phyloP scores from a whole-genome alignment of 257 asterid genomes.

The Penstemon davidsonii region DNA sequence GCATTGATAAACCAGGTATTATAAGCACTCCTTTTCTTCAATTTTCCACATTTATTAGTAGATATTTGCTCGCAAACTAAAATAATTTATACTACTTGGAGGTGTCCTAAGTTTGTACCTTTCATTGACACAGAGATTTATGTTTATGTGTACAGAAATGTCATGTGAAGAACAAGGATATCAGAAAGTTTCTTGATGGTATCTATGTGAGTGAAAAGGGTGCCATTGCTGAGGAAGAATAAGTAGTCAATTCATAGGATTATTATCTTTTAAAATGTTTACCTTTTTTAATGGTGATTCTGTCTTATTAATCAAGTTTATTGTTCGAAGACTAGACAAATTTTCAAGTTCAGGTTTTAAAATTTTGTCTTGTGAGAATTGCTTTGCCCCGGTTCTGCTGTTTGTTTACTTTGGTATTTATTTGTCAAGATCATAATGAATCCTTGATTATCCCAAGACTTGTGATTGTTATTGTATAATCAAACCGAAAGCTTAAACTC shows the following conservation, averaged over 20 bases:
- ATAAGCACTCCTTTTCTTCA: not conserved
- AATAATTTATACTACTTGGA: not conserved
- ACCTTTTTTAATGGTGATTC: constrained; percentile 20
- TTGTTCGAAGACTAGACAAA: constrained; percentile 18
- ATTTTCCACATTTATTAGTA: not conserved
- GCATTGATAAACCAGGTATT: constrained; percentile 75
- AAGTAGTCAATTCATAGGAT: constrained; percentile 22
- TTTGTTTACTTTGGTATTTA: no score
- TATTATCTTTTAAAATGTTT: not conserved
- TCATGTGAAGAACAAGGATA: constrained; percentile 86
- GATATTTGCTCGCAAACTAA: not conserved
- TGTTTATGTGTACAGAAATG: constrained; percentile 52
- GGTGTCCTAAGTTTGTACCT: not conserved
- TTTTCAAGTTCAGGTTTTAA: constrained; percentile 19
- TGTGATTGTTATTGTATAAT: no score
- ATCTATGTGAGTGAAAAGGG: constrained; percentile 86
- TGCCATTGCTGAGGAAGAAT: constrained; percentile 59
- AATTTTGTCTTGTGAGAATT: constrained; percentile 31
- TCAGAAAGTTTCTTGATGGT: constrained; percentile 81
- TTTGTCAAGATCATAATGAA: no score
- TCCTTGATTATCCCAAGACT: no score
- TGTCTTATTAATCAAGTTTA: constrained; percentile 16
- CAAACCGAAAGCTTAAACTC: no score
- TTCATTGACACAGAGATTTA: not conserved
- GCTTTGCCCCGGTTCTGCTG: not conserved